Base-by-base conservation (phyloP, 2,329 filamentous ascomycete species). In the Pyrenophora tritici-repentis region DNA sequence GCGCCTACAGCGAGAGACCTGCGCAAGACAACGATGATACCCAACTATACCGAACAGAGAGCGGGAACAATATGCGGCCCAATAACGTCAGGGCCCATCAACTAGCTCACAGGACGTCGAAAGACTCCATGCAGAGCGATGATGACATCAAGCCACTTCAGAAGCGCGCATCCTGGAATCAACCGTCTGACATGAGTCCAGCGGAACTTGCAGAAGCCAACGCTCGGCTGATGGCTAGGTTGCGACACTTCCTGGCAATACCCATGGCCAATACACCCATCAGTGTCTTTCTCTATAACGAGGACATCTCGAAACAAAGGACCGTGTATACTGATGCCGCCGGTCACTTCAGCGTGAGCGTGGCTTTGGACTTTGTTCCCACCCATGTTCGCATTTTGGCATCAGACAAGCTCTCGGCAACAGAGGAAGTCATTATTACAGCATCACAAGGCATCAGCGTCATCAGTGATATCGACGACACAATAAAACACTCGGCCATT, bases 381-480 rank as follows among this genome's bases (percentile, higher is more conserved):
- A 97, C 91, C 0, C 87, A 96, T 70, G 86, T 97, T 18, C 83
- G 91, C 36, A 88, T 99, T 1, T 76, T 99, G 14, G 93, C 91
- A 5, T 92, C 88, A 10, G 91, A 97, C 66, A 83, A 87, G 50
- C 79, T 99, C 3, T 96, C 92, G 13, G 87, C 86, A 0, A 90
- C 88, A 1, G 88, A 94, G 57, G 83, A 89, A 47, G 82, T 99
- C 37, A 81, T 85, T 34, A 78, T 97, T 42, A 91, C 88, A 3
- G 88, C 93, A 51, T 84, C 89, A 0, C 79, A 78, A 17, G 94
- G 94, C 34, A 83, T 99, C 56, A 97, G 92, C 72, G 69, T 99
- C 51, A 97, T 99, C 71, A 97, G 91, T 70, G 94, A 99, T 70
- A 94, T 99, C 57, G 94, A 99, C 67, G 94, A 99, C 73, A 99